Evolutionary conservation across 441 rosid genomes (phyloP), one percentile per base, ranked within the genome.

Genomic region (Sinapis alba): DNA sequence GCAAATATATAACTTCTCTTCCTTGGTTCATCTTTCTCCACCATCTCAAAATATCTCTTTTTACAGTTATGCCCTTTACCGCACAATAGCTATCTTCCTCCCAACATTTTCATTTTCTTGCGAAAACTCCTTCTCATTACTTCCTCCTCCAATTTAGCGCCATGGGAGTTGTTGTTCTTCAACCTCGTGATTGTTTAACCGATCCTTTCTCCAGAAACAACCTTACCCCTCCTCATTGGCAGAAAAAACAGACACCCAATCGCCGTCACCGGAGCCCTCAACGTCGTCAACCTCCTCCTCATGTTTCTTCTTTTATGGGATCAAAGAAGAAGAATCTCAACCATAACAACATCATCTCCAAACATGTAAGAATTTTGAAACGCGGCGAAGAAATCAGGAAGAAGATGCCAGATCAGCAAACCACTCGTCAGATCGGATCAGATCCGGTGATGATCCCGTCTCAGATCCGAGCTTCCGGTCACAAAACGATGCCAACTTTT

Each of bases 351-450:
- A n/a, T n/a, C n/a, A n/a, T n/a, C n/a, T n/a, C n/a, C n/a, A n/a
- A n/a, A n/a, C 83, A 80, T 11, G 89, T 89, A 19, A 87, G 81
- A 82, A 86, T 92, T 63, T 86, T 88, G 7, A 89, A 80, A 6
- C 88, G 93, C 20, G 93, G 94, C 5, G 91, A 90, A 32, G 82
- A 71, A n/a, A n/a, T n/a, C n/a, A n/a, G n/a, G 8, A 21, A 65
- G 4, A 61, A 74, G 1, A 67, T 28, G 30, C 74, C 45, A 53
- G 81, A 80, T 84, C 84, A 76, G 53, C 79, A 77, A 0, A 50
- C 84, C 0, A 61, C 50, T 0, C 45, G 72, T 18, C 71, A 76
- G 59, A 69, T 67, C 24, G 77, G 84, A 0, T 84, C 86, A 1
- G 76, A 84, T 68, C 85, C 82, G 13, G 63, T 5, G 19, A 20